phyloP scores from a whole-genome alignment of 768 basidiomycete genomes.

The Panaeolus cyanescens region DNA sequence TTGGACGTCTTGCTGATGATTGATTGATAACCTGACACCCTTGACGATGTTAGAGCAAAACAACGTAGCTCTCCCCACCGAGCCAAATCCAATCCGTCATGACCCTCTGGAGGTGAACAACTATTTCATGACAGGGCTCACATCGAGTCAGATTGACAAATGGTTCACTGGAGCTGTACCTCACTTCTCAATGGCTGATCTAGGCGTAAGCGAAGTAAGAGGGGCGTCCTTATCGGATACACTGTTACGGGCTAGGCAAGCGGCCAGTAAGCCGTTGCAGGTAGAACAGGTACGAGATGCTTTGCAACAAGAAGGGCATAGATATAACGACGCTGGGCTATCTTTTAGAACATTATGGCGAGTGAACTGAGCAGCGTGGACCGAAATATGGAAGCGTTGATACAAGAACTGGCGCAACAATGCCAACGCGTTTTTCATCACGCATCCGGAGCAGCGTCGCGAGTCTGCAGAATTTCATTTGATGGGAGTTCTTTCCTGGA shows the following conservation, averaged over 20 bases:
- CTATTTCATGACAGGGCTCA: slow-evolving; percentile 74
- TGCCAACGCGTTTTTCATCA: slow-evolving; percentile 65
- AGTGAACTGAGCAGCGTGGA: slow-evolving; percentile 60
- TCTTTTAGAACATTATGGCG: slow-evolving; percentile 41
- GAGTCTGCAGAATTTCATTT: slow-evolving; percentile 52
- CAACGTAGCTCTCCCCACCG: slow-evolving; percentile 53
- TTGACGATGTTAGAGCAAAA: slow-evolving; percentile 40
- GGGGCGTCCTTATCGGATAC: slow-evolving; percentile 37
- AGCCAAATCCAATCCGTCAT: slow-evolving; percentile 56
- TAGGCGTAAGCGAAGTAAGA: slow-evolving; percentile 43
- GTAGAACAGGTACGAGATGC: slow-evolving; percentile 51
- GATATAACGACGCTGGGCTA: slow-evolving; percentile 15
- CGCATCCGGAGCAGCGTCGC: slow-evolving; percentile 63
- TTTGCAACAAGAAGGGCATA: slow-evolving; percentile 14
- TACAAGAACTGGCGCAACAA: slow-evolving; percentile 59
- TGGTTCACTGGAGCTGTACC: slow-evolving; percentile 77
- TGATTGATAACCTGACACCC: too few species aligned
- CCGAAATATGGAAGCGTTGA: slow-evolving; percentile 67
- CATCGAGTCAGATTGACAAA: slow-evolving; percentile 68
- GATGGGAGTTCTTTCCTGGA: slow-evolving; percentile 22
- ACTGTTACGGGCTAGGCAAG: slow-evolving; percentile 49
- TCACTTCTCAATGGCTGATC: slow-evolving; percentile 47
- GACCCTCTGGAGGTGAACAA: slow-evolving; percentile 82
- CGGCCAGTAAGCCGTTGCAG: slow-evolving; percentile 47
- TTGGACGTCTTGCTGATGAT: background rate